Evolutionary conservation across 306 rosid genomes (phyloP).

Genomic region (Vigna hirtella): DNA sequence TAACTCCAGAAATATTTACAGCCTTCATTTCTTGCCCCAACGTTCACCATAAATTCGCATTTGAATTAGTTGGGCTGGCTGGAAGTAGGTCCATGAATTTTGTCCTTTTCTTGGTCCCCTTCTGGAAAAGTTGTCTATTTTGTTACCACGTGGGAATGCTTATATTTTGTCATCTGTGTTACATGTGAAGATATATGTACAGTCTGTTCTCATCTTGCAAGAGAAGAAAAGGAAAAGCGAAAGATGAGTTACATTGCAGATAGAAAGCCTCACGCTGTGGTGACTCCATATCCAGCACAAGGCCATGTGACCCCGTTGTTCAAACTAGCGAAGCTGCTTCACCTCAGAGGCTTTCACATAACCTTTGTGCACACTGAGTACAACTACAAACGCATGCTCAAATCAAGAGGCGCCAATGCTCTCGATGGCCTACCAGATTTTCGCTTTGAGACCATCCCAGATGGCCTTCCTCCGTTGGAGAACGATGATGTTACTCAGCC

Average conservation of each 20-base stretch:
- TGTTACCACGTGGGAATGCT: too few species aligned
- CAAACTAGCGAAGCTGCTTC: slow-evolving; percentile 12
- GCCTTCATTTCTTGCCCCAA: too few species aligned
- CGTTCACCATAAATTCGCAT: too few species aligned
- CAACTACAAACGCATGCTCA: slow-evolving; percentile 17
- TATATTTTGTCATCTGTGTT: too few species aligned
- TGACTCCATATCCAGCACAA: neutral
- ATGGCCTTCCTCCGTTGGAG: slow-evolving; percentile 38
- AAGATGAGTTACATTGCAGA: slow-evolving; percentile 36
- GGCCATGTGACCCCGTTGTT: slow-evolving; percentile 1
- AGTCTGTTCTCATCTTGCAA: neutral
- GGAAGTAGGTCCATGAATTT: too few species aligned
- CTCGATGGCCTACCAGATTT: neutral
- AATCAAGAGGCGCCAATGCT: slow-evolving; percentile 6
- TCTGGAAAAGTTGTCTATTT: too few species aligned
- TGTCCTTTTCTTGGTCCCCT: too few species aligned
- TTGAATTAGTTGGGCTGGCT: too few species aligned
- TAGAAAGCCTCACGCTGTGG: slow-evolving; percentile 4
- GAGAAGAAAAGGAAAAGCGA: neutral
- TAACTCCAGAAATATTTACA: too few species aligned
- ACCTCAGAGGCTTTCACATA: slow-evolving; percentile 19
- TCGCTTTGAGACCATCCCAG: slow-evolving; percentile 36
- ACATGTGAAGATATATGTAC: too few species aligned
- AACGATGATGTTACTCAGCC: slow-evolving; percentile 16
- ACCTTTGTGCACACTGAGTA: slow-evolving; percentile 22